Percentiles rank a stretch among this genome's conserved stretches.
phyloP scores from a whole-genome alignment of 305 asterid genomes.

The Petunia hybrid region DNA sequence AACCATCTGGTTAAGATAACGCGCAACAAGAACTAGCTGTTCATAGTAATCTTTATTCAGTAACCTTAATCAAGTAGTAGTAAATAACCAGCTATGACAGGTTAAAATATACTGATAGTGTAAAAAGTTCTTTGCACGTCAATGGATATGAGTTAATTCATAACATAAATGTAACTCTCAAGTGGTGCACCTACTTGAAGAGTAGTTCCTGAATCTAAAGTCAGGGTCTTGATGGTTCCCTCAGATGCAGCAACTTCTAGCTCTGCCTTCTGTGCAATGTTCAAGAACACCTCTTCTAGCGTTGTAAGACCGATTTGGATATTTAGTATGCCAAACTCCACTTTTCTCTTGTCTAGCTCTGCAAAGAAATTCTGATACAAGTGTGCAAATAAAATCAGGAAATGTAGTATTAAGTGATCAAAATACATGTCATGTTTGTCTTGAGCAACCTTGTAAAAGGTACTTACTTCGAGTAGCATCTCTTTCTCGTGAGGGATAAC shows the following conservation, averaged over 20 bases:
- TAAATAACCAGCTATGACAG: neutral
- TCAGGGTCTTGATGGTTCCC: conserved; percentile 26
- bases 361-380: conserved; percentile 32
- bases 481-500: conserved; percentile 39
- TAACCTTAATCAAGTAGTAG: neutral
- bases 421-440: neutral
- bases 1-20: neutral
- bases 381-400: conserved; percentile 4
- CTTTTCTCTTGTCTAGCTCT: conserved; percentile 33
- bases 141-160: neutral
- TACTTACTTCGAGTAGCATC: conserved; percentile 33
- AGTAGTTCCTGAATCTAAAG: conserved; percentile 36
- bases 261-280: conserved; percentile 39
- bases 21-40: neutral
- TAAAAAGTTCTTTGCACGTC: neutral
- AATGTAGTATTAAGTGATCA: neutral
- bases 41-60: neutral
- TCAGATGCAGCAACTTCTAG: conserved; percentile 35
- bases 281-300: conserved; percentile 38
- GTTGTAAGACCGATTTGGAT: conserved; percentile 34
- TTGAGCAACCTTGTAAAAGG: neutral
- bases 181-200: conserved; percentile 34
- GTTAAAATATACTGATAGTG: neutral
- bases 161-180: neutral
- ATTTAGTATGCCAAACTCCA: conserved; percentile 33